These are phyloP conservation scores for Pelargonium exstipulatum DNA, from an alignment of 441 rosid genomes.

Conservation along the genomic window DNA sequence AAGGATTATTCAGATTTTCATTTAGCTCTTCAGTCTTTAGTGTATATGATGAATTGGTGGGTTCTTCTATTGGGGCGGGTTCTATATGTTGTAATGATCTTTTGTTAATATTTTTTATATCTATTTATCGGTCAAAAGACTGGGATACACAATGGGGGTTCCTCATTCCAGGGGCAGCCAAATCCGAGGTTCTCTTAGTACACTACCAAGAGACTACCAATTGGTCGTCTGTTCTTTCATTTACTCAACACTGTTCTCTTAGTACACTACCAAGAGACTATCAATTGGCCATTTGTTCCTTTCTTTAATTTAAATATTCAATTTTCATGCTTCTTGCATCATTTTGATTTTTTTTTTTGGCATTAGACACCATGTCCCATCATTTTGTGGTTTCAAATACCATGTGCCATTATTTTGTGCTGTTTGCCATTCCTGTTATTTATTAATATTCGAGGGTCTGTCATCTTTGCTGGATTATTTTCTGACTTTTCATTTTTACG, in stretches of 20 bases:
- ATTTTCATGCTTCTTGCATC: neutral
- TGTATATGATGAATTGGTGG: neutral
- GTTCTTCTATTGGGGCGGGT: neutral
- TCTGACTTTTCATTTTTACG: constrained; percentile 16
- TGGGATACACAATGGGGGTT: neutral
- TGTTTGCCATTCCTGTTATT: neutral
- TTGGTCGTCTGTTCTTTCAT: neutral
- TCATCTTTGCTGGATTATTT: neutral
- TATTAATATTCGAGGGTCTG: neutral
- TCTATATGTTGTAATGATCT: neutral
- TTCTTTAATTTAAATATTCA: neutral
- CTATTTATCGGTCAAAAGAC: neutral
- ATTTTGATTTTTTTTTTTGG: neutral
- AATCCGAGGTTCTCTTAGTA: neutral
- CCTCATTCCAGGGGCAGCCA: neutral
- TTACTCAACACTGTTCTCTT: neutral
- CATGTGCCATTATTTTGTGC: neutral
- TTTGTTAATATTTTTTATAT: neutral
- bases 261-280: too few species aligned
- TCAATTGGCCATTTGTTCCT: too few species aligned
- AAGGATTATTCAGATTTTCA: too few species aligned
- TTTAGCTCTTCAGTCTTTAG: constrained; percentile 1
- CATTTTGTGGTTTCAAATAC: neutral
- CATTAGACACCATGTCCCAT: neutral
- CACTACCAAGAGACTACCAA: neutral